phyloP scores from a whole-genome alignment of 1,284 basidiomycete species.

The Ustilago nuda region DNA sequence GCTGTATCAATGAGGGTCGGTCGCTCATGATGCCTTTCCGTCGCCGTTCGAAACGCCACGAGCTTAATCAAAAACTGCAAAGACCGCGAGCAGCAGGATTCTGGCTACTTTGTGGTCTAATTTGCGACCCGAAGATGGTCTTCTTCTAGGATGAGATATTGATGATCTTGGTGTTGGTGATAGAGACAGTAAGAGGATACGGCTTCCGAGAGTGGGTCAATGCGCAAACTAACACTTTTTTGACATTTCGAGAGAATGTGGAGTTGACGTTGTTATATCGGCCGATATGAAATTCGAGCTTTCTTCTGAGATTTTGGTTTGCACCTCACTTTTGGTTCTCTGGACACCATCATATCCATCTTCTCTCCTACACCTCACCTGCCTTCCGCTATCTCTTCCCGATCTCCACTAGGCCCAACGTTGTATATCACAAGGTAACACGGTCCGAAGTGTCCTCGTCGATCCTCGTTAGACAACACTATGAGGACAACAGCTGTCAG shows the following conservation, averaged over 20 bases:
- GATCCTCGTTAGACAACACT: neutral
- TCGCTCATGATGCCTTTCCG: conserved; percentile 21
- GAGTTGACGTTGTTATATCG: conserved; percentile 17
- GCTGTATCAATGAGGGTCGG: conserved; percentile 25
- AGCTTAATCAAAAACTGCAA: neutral
- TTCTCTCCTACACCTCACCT: neutral
- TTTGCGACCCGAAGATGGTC: neutral
- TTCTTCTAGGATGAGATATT: neutral
- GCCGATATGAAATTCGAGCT: conserved; percentile 4
- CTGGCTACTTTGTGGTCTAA: neutral
- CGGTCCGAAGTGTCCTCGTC: neutral
- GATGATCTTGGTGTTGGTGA: neutral
- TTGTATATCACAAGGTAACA: neutral
- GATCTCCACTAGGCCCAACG: neutral
- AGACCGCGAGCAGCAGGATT: neutral
- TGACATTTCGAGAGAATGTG: conserved; percentile 4
- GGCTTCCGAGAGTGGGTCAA: conserved; percentile 3
- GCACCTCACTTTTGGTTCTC: neutral
- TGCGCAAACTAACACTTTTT: conserved; percentile 24
- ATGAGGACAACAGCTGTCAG: conserved; percentile 34
- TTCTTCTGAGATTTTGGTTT: conserved; percentile 13
- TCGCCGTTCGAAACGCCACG: neutral
- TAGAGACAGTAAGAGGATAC: neutral
- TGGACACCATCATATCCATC: neutral
- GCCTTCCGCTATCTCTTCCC: neutral